These are phyloP conservation scores for Aspergillus versicolor DNA, from an alignment of 2,329 filamentous ascomycete genomes.

Conservation along the genomic window DNA sequence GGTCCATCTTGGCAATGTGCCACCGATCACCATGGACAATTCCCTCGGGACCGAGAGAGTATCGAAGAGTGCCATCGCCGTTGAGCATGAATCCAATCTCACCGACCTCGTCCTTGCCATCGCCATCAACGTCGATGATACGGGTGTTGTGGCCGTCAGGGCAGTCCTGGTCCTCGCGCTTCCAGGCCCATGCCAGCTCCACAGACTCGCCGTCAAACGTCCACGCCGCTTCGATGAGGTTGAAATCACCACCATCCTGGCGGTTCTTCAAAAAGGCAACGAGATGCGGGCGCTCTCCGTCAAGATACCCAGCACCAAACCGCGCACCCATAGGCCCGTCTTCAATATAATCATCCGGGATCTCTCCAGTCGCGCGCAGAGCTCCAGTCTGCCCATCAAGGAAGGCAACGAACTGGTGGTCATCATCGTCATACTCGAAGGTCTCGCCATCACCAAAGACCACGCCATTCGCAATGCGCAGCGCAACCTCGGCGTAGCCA, in stretches of 20 bases:
- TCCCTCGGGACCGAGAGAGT: not conserved
- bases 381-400: not conserved
- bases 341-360: conserved; percentile 6
- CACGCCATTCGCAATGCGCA: conserved; percentile 7
- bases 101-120: conserved; percentile 3
- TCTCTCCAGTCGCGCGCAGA: not conserved
- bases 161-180: not conserved
- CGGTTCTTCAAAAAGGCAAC: conserved; percentile 7
- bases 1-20: conserved; percentile 6
- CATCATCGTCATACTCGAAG: not conserved
- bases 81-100: conserved; percentile 9
- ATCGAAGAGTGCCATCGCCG: conserved; percentile 1
- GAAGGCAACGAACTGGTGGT: conserved; percentile 4
- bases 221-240: not conserved
- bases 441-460: conserved; percentile 4
- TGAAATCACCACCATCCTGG: not conserved
- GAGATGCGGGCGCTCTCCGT: conserved; percentile 1
- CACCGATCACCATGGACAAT: conserved; percentile 8
- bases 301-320: conserved; percentile 5
- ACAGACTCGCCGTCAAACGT: conserved; percentile 4
- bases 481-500: not conserved
- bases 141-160: conserved; percentile 7
- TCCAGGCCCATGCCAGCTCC: not conserved
- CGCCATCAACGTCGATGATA: conserved; percentile 6
- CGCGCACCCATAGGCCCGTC: conserved; percentile 2